These are phyloP conservation scores for Heteromeles arbutifolia DNA, from an alignment of 306 rosid genomes.

Conservation along the genomic window DNA sequence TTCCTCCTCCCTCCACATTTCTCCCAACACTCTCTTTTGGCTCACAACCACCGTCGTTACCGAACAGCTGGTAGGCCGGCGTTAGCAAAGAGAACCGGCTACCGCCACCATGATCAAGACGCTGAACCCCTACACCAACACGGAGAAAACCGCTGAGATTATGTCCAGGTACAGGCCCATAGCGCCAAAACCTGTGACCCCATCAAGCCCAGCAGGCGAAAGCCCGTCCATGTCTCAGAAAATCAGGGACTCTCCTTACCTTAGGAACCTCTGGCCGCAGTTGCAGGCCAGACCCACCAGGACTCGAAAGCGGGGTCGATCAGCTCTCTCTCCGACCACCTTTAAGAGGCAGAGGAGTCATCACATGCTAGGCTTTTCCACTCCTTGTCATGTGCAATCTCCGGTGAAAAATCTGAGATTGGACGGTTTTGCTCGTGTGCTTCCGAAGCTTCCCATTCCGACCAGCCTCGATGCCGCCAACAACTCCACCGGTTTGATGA, in stretches of 20 bases:
- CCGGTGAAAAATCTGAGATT: constrained; percentile 26
- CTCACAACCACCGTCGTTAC: background rate
- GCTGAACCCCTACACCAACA: constrained; percentile 45
- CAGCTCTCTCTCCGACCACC: constrained; percentile 40
- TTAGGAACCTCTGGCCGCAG: constrained; percentile 76
- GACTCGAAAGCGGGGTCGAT: constrained; percentile 66
- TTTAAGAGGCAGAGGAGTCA: constrained; percentile 50
- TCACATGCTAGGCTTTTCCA: constrained; percentile 37
- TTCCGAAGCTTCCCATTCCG: constrained; percentile 35
- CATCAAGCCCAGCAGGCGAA: constrained; percentile 26
- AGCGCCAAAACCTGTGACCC: constrained; percentile 83
- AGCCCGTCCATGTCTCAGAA: constrained; percentile 42
- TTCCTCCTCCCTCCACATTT: background rate
- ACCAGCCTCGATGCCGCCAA: constrained; percentile 23
- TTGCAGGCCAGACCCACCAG: constrained; percentile 88
- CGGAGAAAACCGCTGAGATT: constrained; percentile 79
- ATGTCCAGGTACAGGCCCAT: constrained; percentile 90
- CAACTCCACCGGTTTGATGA: constrained; percentile 28
- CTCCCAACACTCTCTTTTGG: background rate
- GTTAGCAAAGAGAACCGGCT: background rate
- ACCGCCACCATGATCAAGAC: constrained; percentile 65
- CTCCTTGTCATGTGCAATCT: constrained; percentile 40
- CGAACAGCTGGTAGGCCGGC: background rate
- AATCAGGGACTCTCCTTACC: constrained; percentile 69
- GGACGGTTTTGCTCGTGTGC: constrained; percentile 36